Evolutionary conservation across 1,284 basidiomycete species (phyloP).

Genomic region (Gymnopus androsaceus): DNA sequence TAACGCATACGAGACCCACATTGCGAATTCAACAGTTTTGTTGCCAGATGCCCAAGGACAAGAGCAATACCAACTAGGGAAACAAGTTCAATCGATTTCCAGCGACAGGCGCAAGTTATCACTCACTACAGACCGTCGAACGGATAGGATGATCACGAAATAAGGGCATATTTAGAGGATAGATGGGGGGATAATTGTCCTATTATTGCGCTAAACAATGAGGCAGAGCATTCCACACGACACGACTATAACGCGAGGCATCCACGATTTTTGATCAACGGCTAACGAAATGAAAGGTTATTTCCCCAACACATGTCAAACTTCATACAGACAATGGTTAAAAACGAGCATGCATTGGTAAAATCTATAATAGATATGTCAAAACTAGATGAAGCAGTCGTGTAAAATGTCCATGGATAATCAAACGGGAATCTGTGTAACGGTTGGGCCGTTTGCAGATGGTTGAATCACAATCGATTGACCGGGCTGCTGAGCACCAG

Average conservation of each 20-base stretch:
- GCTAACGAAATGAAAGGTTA: too few species aligned
- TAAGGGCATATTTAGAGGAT: constrained; percentile 33
- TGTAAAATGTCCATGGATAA: constrained; percentile 27
- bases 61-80: constrained; percentile 36
- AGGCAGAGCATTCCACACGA: constrained; percentile 1
- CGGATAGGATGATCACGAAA: constrained; percentile 42
- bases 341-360: not conserved
- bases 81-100: constrained; percentile 8
- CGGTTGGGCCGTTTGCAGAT: constrained; percentile 59
- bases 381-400: not conserved
- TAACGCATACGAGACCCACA: constrained; percentile 34
- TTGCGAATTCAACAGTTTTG: constrained; percentile 43
- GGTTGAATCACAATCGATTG: constrained; percentile 73
- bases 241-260: constrained; percentile 8
- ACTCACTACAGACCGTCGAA: constrained; percentile 36
- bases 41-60: constrained; percentile 37
- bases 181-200: not conserved
- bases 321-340: too few species aligned
- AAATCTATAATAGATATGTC: not conserved
- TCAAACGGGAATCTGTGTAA: constrained; percentile 55
- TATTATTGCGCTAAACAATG: not conserved
- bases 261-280: not conserved
- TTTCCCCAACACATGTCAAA: too few species aligned
- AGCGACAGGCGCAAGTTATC: constrained; percentile 12
- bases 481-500: constrained; percentile 44